A percentile compares a stretch with the other conserved stretches of the same genome.
Evolutionary conservation across 768 basidiomycete genomes (phyloP).

Genomic region (Tricholomella constricta): DNA sequence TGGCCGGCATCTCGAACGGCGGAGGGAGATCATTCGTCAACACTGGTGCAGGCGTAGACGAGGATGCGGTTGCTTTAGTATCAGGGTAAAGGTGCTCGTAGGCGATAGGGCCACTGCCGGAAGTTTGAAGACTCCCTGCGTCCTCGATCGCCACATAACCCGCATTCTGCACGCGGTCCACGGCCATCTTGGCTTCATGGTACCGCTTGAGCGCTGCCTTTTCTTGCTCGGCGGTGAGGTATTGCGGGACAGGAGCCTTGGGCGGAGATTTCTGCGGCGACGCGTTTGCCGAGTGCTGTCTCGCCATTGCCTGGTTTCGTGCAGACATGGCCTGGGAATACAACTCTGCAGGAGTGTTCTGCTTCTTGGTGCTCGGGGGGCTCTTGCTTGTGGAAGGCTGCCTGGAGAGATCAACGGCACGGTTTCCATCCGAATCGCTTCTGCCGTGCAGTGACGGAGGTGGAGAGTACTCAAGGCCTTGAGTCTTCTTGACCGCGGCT

Average conservation of each 20-base stretch:
- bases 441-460: constrained; percentile 25
- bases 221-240: constrained; percentile 69
- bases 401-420: constrained; percentile 10
- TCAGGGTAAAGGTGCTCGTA: constrained; percentile 65
- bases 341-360: constrained; percentile 12
- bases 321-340: constrained; percentile 34
- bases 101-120: constrained; percentile 47
- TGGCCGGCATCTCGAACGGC: constrained; percentile 48
- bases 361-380: constrained; percentile 2
- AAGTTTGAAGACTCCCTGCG: constrained; percentile 7
- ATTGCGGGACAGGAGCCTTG: constrained; percentile 41
- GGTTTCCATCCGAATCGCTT: constrained; percentile 21
- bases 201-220: constrained; percentile 71
- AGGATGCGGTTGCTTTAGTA: constrained; percentile 25
- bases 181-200: constrained; percentile 71
- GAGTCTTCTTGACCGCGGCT: constrained; percentile 61
- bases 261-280: constrained; percentile 17
- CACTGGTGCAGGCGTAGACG: constrained; percentile 21
- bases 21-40: constrained; percentile 46
- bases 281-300: constrained; percentile 8
- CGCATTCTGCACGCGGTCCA: constrained; percentile 55
- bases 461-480: constrained; percentile 38
- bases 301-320: constrained; percentile 23
- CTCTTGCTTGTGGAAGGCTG: constrained; percentile 17
- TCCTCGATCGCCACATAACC: constrained; percentile 22